Evolutionary conservation across 2,329 filamentous ascomycete species (phyloP).

Genomic region (Stagonosporopsis chrysanthemi): DNA sequence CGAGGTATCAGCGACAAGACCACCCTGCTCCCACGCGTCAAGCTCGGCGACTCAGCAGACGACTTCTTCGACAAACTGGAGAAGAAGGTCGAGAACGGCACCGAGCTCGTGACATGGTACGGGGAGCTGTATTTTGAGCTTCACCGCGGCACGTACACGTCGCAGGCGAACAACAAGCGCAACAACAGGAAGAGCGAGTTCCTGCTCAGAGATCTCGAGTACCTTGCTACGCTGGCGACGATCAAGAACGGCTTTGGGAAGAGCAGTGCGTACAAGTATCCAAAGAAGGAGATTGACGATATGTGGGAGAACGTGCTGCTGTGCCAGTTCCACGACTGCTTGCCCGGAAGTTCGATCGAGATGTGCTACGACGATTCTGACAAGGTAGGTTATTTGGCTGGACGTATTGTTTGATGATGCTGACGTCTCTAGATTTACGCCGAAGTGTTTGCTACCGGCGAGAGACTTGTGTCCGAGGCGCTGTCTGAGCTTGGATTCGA

Average conservation of each 20-base stretch:
- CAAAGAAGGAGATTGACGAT: constrained; percentile 89
- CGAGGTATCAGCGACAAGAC: constrained; percentile 89
- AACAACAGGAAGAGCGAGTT: constrained; percentile 90
- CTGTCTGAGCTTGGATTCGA: constrained; percentile 71
- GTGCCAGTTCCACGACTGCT: constrained; percentile 97
- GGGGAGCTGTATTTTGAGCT: constrained; percentile 98
- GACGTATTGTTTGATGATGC: neutral
- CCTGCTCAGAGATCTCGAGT: constrained; percentile 85
- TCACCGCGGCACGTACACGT: constrained; percentile 96
- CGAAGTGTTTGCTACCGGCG: constrained; percentile 78
- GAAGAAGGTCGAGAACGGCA: constrained; percentile 71
- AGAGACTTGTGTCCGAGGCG: constrained; percentile 74
- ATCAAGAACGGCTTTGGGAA: constrained; percentile 65
- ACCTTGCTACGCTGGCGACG: constrained; percentile 84
- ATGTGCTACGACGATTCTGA: constrained; percentile 99
- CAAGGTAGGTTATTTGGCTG: constrained; percentile 57
- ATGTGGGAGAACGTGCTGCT: constrained; percentile 95
- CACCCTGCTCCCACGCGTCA: constrained; percentile 82
- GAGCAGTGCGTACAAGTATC: constrained; percentile 75
- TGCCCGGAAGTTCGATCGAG: constrained; percentile 93
- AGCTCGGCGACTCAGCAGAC: constrained; percentile 88
- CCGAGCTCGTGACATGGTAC: constrained; percentile 91
- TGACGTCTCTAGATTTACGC: constrained; percentile 69
- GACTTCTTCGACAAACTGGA: constrained; percentile 91
- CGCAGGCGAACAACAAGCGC: constrained; percentile 95